These are phyloP conservation scores for Blakeslea trispora DNA, from an alignment of 371 early-diverging fungal genomes.

Conservation along the genomic window DNA sequence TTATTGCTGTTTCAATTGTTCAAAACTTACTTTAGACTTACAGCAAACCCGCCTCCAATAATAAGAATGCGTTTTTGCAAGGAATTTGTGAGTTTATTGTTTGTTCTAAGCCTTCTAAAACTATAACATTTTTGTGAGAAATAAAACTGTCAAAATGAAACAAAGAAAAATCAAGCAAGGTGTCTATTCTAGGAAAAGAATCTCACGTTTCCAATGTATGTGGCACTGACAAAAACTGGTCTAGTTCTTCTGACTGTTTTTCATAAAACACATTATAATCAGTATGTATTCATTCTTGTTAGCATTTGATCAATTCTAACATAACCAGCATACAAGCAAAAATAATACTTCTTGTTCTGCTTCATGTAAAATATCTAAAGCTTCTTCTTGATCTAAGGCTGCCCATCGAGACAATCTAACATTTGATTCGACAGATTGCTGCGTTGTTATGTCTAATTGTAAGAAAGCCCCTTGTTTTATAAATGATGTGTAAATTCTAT, in stretches of 20 bases:
- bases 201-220: no score
- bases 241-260: no score
- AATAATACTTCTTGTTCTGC: constrained; percentile 38
- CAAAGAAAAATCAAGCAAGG: no score
- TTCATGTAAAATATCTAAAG: constrained; percentile 27
- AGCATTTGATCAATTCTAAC: not conserved
- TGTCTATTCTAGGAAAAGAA: no score
- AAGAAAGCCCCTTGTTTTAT: constrained; percentile 30
- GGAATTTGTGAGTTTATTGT: not conserved
- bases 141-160: no score
- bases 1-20: not conserved
- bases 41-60: constrained; percentile 52
- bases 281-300: not conserved
- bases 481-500: constrained; percentile 47
- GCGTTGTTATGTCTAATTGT: constrained; percentile 33
- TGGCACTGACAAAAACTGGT: no score
- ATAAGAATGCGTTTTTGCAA: constrained; percentile 35
- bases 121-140: no score
- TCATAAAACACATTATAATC: not conserved
- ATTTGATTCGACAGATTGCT: constrained; percentile 23
- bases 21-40: constrained; percentile 13
- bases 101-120: constrained; percentile 15
- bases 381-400: constrained; percentile 26
- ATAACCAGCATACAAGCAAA: constrained; percentile 32
- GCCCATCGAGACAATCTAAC: constrained; percentile 34